Evolutionary conservation across 192 early-diverging fungal genomes (phyloP).

Genomic region (Coemansia sp.): DNA sequence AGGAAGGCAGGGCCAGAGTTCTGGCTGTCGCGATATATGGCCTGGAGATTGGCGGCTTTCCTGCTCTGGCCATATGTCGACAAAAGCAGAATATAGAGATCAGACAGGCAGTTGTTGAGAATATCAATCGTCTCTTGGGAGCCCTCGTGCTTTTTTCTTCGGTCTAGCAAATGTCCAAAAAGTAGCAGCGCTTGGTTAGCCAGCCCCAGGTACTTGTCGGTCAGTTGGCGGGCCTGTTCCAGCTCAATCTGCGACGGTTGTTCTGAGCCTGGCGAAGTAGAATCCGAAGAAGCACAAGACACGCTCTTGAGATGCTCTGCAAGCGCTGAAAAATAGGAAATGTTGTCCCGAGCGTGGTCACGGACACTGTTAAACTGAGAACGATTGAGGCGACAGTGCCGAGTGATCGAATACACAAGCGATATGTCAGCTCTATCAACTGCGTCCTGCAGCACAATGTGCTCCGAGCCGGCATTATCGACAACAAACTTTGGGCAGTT

Average conservation of each 20-base stretch:
- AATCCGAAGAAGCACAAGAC: neutral
- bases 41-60: neutral
- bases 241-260: neutral
- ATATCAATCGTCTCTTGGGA: slow-evolving; percentile 5
- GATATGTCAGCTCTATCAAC: neutral
- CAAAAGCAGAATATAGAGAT: slow-evolving; percentile 36
- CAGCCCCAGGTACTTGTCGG: slow-evolving; percentile 21
- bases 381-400: slow-evolving; percentile 43
- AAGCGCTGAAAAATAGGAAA: slow-evolving; percentile 22
- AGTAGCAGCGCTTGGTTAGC: slow-evolving; percentile 28
- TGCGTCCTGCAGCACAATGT: slow-evolving; percentile 29
- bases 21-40: neutral
- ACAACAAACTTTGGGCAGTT: slow-evolving; percentile 44
- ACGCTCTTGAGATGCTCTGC: slow-evolving; percentile 8
- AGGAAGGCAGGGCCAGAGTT: neutral
- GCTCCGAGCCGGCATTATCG: slow-evolving; percentile 26
- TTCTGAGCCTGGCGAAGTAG: neutral
- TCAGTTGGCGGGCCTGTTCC: neutral
- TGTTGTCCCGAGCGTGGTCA: slow-evolving; percentile 44
- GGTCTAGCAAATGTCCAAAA: slow-evolving; percentile 31
- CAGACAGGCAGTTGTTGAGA: slow-evolving; percentile 34
- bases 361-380: slow-evolving; percentile 38
- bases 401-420: slow-evolving; percentile 28
- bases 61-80: slow-evolving; percentile 28
- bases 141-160: slow-evolving; percentile 31